Percentiles rank a stretch among this genome's conserved stretches.
phyloP scores from a whole-genome alignment of 2,329 filamentous ascomycete species.

The Colletotrichum phormii region DNA sequence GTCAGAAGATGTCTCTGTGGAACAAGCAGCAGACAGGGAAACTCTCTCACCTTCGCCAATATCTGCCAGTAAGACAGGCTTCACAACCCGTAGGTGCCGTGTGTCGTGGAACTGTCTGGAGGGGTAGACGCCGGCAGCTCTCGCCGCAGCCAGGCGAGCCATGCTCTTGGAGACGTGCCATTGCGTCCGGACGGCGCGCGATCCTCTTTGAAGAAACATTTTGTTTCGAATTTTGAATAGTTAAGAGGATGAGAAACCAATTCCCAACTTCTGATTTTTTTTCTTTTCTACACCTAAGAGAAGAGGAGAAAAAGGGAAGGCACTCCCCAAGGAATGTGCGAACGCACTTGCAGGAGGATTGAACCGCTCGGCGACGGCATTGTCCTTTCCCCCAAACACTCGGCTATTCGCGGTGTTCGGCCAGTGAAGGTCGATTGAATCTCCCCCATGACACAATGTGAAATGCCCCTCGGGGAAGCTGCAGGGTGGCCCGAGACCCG shows the following conservation, averaged over 20 bases:
- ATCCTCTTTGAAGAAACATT: constrained; percentile 69
- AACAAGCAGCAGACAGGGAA: neutral
- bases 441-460: constrained; percentile 35
- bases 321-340: constrained; percentile 28
- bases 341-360: constrained; percentile 14
- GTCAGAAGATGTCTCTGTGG: constrained; percentile 28
- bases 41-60: constrained; percentile 81
- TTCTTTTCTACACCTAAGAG: neutral
- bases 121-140: constrained; percentile 45
- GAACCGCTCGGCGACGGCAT: constrained; percentile 21
- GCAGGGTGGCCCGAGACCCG: constrained; percentile 28
- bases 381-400: constrained; percentile 23
- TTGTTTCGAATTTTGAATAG: constrained; percentile 27
- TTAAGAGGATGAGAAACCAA: constrained; percentile 7
- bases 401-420: constrained; percentile 40
- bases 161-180: constrained; percentile 58
- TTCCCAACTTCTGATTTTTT: neutral
- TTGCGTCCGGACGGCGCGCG: constrained; percentile 63
- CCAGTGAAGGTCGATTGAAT: constrained; percentile 13
- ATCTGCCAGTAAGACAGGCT: constrained; percentile 85
- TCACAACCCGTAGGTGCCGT: constrained; percentile 67
- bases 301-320: neutral
- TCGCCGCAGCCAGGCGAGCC: constrained; percentile 48
- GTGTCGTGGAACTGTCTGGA: constrained; percentile 64
- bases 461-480: constrained; percentile 23